Percentiles rank a stretch among this genome's conserved stretches.
Conservation (phyloP, 2,329 filamentous ascomycete genomes). For the Fusarium continuum region DNA sequence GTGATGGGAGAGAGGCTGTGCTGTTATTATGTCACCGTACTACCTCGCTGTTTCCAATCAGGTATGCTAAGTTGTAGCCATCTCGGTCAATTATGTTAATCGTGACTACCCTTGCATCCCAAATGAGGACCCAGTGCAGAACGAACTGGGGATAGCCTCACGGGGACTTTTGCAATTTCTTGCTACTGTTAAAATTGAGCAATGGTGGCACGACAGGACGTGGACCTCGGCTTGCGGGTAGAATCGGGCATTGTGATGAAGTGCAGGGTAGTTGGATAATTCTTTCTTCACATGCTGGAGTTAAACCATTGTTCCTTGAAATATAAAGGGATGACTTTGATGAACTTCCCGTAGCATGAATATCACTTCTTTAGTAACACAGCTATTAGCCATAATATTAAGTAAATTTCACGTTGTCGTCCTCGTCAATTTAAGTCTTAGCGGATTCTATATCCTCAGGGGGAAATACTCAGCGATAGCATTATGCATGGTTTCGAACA, state of each 20-base stretch:
- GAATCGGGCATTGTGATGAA: not conserved
- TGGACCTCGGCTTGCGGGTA: constrained; percentile 10
- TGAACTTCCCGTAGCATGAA: too few relatives aligned
- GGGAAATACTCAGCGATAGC: too few relatives aligned
- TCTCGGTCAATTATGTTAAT: constrained; percentile 25
- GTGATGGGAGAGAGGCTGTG: fast-evolving
- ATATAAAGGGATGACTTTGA: too few relatives aligned
- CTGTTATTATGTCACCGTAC: not conserved
- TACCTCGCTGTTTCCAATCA: not conserved
- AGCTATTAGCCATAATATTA: too few relatives aligned
- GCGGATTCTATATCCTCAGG: too few relatives aligned
- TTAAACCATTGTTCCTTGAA: not conserved
- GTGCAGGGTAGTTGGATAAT: not conserved
- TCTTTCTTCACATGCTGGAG: not conserved
- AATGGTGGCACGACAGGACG: constrained; percentile 10
- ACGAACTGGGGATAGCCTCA: constrained; percentile 13
- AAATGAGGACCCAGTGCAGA: not conserved
- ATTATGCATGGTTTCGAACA: too few relatives aligned
- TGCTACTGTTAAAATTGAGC: not conserved
- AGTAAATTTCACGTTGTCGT: too few relatives aligned
- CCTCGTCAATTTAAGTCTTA: too few relatives aligned
- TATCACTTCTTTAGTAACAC: too few relatives aligned
- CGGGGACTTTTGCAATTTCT: not conserved
- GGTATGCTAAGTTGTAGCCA: constrained; percentile 8
- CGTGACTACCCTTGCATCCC: not conserved